Evolutionary conservation across 108 stramenopile species (phyloP).

Genomic region (Nannochloropsis salina): DNA sequence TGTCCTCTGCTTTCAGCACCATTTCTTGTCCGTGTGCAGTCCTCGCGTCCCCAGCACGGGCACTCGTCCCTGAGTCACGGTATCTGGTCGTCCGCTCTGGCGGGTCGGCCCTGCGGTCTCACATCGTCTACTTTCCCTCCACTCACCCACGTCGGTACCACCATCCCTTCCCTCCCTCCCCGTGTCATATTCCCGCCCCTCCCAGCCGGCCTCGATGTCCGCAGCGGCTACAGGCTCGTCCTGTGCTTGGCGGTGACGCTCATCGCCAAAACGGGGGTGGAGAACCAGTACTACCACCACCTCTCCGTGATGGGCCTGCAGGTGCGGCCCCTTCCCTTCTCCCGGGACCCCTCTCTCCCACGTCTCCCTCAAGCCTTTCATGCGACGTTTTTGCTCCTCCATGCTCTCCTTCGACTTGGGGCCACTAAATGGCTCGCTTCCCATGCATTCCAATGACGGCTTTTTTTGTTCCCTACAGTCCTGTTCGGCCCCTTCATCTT

Average conservation of each 20-base stretch:
- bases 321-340: slow-evolving; percentile 55
- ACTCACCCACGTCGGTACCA: neutral
- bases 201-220: slow-evolving; percentile 28
- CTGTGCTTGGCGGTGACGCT: slow-evolving; percentile 36
- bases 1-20: neutral
- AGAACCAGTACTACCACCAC: slow-evolving; percentile 78
- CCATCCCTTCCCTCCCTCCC: neutral
- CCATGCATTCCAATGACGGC: slow-evolving; percentile 1
- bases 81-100: neutral
- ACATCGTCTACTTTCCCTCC: neutral
- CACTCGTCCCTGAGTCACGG: neutral
- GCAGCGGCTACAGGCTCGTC: slow-evolving; percentile 27
- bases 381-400: neutral
- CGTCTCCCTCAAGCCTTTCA: neutral
- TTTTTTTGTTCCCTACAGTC: neutral
- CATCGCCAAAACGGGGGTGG: slow-evolving; percentile 70
- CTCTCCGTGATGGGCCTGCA: slow-evolving; percentile 63
- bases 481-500: neutral
- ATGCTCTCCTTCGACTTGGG: neutral
- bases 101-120: neutral
- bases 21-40: neutral
- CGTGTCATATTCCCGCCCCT: slow-evolving; percentile 23
- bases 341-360: neutral
- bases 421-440: neutral
- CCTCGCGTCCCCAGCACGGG: neutral